Evolutionary conservation across 176 grass and related monocot genomes (phyloP).

Genomic region (Pontederia paniculata): DNA sequence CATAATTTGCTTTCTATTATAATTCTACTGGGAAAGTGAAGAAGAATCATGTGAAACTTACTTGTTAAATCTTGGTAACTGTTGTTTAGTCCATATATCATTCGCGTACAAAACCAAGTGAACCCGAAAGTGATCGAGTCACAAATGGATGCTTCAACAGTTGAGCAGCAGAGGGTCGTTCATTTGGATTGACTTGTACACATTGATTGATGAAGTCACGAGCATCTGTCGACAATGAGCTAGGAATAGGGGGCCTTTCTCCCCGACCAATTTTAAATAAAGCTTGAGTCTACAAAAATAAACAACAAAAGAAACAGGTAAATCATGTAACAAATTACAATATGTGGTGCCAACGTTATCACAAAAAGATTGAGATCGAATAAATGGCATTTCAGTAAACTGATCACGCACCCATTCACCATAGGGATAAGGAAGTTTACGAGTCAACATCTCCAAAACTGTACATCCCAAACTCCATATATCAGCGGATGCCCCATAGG

Average conservation of each 20-base stretch:
- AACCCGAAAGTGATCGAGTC: constrained; percentile 7
- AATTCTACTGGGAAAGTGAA: no score
- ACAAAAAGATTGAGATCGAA: not conserved
- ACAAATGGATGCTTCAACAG: constrained; percentile 34
- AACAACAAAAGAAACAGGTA: not conserved
- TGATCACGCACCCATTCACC: constrained; percentile 14
- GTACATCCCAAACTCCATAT: constrained; percentile 32
- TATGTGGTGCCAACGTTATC: not conserved
- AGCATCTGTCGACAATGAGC: constrained; percentile 18
- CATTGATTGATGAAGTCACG: constrained; percentile 28
- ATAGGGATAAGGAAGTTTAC: constrained; percentile 14
- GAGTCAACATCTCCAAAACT: constrained; percentile 25
- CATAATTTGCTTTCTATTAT: no score
- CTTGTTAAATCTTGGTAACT: no score
- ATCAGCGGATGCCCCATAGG: constrained; percentile 28
- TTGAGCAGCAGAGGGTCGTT: constrained; percentile 26
- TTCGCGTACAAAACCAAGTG: not conserved
- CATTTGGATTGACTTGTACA: constrained; percentile 24
- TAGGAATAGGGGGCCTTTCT: constrained; percentile 25
- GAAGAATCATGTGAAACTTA: no score
- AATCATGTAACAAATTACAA: not conserved
- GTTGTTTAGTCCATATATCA: no score
- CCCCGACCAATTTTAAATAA: constrained; percentile 37
- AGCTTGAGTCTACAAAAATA: constrained; percentile 13
- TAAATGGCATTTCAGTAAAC: not conserved